phyloP scores from a whole-genome alignment of 2,329 filamentous ascomycete species.

The Niveomyces coronatus region DNA sequence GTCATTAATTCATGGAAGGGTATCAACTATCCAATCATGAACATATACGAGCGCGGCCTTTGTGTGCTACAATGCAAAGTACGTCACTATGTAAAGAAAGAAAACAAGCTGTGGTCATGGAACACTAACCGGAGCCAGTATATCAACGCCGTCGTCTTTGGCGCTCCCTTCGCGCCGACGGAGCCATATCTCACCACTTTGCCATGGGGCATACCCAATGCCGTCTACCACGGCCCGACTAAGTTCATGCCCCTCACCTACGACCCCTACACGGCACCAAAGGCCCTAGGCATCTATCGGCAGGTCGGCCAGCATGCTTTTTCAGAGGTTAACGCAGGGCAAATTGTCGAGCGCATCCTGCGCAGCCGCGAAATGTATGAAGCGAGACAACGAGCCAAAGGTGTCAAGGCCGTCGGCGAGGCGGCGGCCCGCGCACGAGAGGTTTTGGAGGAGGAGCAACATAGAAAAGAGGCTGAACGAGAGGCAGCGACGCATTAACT shows the following conservation, averaged over 20 bases:
- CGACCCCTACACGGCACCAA: conserved; percentile 72
- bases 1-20: conserved; percentile 97
- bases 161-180: conserved; percentile 80
- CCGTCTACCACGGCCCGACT: conserved; percentile 94
- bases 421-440: conserved; percentile 53
- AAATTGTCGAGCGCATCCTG: conserved; percentile 86
- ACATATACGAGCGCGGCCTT: conserved; percentile 90
- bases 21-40: conserved; percentile 99
- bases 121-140: too few relatives aligned
- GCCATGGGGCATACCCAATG: conserved; percentile 63
- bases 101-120: too few relatives aligned
- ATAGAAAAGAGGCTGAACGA: conserved; percentile 33
- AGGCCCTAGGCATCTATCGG: conserved; percentile 72
- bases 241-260: conserved; percentile 75
- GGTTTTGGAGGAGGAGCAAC: conserved; percentile 49
- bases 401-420: conserved; percentile 73
- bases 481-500: conserved; percentile 5
- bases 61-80: conserved; percentile 93
- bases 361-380: conserved; percentile 81
- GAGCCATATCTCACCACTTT: conserved; percentile 64
- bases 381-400: conserved; percentile 81
- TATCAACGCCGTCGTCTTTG: conserved; percentile 78
- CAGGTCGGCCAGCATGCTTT: conserved; percentile 72
- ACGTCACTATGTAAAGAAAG: too few relatives aligned
- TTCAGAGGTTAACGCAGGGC: conserved; percentile 77